A percentile compares a stretch with the other conserved stretches of the same genome.
These are phyloP conservation scores for Furcasterigmium sp. DNA, from an alignment of 2,329 filamentous ascomycete genomes.

Conservation along the genomic window DNA sequence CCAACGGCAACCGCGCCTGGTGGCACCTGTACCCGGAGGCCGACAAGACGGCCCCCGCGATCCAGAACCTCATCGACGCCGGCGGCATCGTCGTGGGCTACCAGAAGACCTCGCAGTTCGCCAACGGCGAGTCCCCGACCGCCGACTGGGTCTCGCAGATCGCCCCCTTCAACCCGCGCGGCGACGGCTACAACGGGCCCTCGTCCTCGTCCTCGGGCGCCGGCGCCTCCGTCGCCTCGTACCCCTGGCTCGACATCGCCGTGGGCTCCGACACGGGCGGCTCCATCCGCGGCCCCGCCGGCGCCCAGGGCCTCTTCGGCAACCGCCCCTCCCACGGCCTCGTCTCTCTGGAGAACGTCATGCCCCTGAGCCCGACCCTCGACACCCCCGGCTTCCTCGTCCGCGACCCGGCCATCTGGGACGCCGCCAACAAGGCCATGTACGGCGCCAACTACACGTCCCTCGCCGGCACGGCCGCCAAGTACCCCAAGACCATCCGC, in stretches of 20 bases:
- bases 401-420: constrained; percentile 28
- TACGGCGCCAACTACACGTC: constrained; percentile 28
- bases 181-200: constrained; percentile 39
- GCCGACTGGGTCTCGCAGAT: constrained; percentile 36
- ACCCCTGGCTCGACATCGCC: constrained; percentile 39
- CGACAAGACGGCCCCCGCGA: constrained; percentile 38
- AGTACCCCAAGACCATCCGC: constrained; percentile 19
- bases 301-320: constrained; percentile 35
- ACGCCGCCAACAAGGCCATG: constrained; percentile 22
- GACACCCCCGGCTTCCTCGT: constrained; percentile 40
- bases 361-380: constrained; percentile 32
- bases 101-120: constrained; percentile 40
- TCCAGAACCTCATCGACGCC: constrained; percentile 52
- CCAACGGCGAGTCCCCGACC: constrained; percentile 33
- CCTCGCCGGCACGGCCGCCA: constrained; percentile 1
- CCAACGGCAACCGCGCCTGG: constrained; percentile 51
- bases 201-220: constrained; percentile 31
- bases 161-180: constrained; percentile 36
- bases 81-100: constrained; percentile 47
- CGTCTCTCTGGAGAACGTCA: constrained; percentile 32
- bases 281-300: constrained; percentile 39
- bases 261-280: constrained; percentile 40
- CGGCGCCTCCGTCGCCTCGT: constrained; percentile 28
- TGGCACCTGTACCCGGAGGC: constrained; percentile 44
- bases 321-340: constrained; percentile 36